A percentile compares a stretch with the other conserved stretches of the same genome.
Conservation (phyloP, 2,329 filamentous ascomycete genomes). For the Paecilomyces fulvus region DNA sequence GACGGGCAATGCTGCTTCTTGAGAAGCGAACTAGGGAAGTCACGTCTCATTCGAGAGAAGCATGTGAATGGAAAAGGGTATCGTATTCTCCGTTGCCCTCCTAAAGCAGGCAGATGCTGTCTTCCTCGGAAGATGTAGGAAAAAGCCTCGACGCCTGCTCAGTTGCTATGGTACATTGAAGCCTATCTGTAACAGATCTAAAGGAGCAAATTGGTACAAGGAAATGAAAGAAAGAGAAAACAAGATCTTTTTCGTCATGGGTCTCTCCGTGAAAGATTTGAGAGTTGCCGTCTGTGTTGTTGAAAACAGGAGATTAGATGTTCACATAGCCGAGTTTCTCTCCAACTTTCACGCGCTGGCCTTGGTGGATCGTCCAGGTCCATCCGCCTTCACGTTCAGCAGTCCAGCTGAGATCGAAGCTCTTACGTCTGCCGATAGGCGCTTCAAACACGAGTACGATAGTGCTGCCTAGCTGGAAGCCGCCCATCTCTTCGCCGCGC, state of each 20-base stretch:
- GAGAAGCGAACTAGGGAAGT: slow-evolving; percentile 9
- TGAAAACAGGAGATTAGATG: not conserved
- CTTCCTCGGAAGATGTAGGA: slow-evolving; percentile 17
- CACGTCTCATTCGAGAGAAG: not conserved
- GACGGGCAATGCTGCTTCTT: slow-evolving; percentile 45
- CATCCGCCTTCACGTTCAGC: slow-evolving; percentile 60
- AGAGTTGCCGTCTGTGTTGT: not conserved
- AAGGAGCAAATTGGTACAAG: not conserved
- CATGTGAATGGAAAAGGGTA: not conserved
- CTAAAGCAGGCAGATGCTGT: not conserved
- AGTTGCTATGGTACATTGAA: not conserved
- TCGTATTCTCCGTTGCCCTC: not conserved
- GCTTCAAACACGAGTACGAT: slow-evolving; percentile 96
- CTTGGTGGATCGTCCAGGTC: slow-evolving; percentile 79
- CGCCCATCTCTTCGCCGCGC: slow-evolving; percentile 93
- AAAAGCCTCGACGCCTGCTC: not conserved
- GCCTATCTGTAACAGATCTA: not conserved
- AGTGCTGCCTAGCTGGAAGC: slow-evolving; percentile 90
- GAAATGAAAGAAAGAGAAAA: not conserved
- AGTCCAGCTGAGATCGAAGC: slow-evolving; percentile 53
- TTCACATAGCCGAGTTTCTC: slow-evolving; percentile 72
- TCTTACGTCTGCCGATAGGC: slow-evolving; percentile 54
- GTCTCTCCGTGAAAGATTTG: not conserved
- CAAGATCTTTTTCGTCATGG: not conserved
- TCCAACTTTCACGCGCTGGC: slow-evolving; percentile 81